phyloP scores from a whole-genome alignment of 1,284 basidiomycete species.

The Exobasidium cylindrosporum region DNA sequence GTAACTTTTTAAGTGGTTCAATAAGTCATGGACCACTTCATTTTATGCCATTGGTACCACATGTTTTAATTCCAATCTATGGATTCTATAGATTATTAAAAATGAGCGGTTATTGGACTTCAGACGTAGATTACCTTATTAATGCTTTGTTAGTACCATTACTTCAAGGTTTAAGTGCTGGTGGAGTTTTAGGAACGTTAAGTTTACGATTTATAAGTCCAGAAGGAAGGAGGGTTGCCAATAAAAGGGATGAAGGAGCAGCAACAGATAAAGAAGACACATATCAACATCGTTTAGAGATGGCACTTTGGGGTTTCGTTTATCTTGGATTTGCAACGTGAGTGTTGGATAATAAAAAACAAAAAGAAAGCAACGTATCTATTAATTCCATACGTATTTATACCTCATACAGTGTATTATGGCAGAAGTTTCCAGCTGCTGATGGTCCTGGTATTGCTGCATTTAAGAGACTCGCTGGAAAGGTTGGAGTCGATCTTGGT shows the following conservation, averaged over 20 bases:
- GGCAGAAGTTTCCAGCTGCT: conserved; percentile 7
- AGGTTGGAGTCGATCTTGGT: conserved; percentile 7
- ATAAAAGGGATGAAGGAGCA: not conserved
- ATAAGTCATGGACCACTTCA: conserved; percentile 5
- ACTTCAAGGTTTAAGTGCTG: conserved; percentile 2
- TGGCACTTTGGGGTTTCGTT: conserved; percentile 7
- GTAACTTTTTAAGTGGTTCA: conserved; percentile 1
- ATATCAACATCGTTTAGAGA: conserved; percentile 5
- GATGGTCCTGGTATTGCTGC: conserved; percentile 6
- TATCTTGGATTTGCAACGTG: conserved; percentile 11
- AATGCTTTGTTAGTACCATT: conserved; percentile 2
- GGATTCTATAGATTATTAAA: conserved; percentile 2
- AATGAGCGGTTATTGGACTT: not conserved
- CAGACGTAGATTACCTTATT: conserved; percentile 1
- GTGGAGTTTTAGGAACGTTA: not conserved
- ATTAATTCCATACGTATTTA: not conserved
- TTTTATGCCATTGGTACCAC: conserved; percentile 8
- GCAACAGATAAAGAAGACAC: conserved; percentile 4
- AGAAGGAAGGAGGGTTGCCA: not conserved
- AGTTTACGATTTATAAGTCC: not conserved
- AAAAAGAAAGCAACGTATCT: not conserved
- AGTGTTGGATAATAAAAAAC: too few species aligned
- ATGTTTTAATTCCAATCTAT: conserved; percentile 7
- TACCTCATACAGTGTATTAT: not conserved
- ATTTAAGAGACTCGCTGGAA: not conserved